Base-by-base conservation (phyloP, 106 monocot species). In the Apostasia ramifera region DNA sequence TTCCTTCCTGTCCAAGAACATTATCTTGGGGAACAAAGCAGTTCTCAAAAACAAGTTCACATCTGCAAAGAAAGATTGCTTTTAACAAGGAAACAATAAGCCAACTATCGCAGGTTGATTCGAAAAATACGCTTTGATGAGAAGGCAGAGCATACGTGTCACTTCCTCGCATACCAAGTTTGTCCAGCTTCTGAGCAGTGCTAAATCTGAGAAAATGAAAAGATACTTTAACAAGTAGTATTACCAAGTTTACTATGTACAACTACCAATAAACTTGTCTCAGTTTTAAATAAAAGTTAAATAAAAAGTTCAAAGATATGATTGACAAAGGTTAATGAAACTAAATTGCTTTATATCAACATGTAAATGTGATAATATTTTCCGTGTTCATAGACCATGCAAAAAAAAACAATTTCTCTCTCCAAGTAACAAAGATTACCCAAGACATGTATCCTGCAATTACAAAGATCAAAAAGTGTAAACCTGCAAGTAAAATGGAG, bases 161-260 rank as follows among this genome's bases (percentile, higher is more conserved):
- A 81, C 95, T 95, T 77, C 95, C 95, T 49, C 95, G 81, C 95
- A 95, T 95, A 42, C 95, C 95, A 73, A 95, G 86, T 80, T 95
- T 95, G 77, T 92, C 91, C 56, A 95, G 69, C 78, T 95, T 95
- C 71, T 95, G 95, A 46, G 95, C 95, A 72, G 91, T 95, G 79
- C 80, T 81, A 57, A 95, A 95, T 57, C 95, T 95, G 84, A 49
- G 84, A 70, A 67, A 47, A 26, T 48, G 47, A 49, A 44, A 66
- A 57, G 2, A 14, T 8, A 7, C 14, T 2, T 56, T 49, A 50
- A 50, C 4, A 50, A 50, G 4, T 50, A 50, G 8, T 50, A 5
- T 50, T 50, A 5, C 4, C 50, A 50, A 5, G 50, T 50, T 50
- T 50, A 50, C 50, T 50, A 50, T 8, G 4, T 8, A 50, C 26